Percentiles rank a stretch among this genome's conserved stretches.
phyloP scores from a whole-genome alignment of 176 grass and related monocot genomes.

The Eragrostis nindensis region DNA sequence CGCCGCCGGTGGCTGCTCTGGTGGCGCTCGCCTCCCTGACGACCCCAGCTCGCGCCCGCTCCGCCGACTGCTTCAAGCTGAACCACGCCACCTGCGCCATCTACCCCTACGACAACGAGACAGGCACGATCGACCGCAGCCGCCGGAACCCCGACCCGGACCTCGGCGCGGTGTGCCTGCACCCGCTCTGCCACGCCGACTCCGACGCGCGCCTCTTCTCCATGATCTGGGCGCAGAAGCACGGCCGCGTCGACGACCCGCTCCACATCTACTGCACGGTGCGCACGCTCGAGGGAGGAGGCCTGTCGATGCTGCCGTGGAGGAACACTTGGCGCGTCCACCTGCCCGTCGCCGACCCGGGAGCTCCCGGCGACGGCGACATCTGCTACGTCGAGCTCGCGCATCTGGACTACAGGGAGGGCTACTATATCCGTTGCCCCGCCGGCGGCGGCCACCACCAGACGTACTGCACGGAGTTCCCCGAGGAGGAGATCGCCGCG shows the following conservation, averaged over 20 bases:
- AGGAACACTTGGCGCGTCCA: neutral
- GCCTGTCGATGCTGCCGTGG: neutral
- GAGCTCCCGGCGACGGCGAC: neutral
- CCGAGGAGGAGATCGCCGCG: neutral
- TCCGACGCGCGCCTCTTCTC: neutral
- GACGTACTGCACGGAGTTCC: neutral
- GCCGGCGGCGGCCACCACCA: neutral
- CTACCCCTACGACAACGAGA: no score
- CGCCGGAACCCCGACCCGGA: no score
- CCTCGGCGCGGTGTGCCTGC: slow-evolving; percentile 1
- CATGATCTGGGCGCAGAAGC: neutral
- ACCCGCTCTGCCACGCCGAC: slow-evolving; percentile 2
- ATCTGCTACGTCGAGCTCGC: slow-evolving; percentile 6
- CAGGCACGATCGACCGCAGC: neutral
- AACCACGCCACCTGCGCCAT: no score
- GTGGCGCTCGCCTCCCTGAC: no score
- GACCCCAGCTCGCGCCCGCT: no score
- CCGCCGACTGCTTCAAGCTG: no score
- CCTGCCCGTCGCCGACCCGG: neutral
- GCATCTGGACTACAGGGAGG: neutral
- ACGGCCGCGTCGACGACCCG: neutral
- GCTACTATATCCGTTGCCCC: slow-evolving; percentile 4
- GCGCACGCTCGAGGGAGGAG: neutral
- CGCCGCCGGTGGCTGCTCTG: no score
- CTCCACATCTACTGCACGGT: neutral